These are phyloP conservation scores for Combretum micranthum DNA, from an alignment of 345 rosid genomes.

Conservation along the genomic window DNA sequence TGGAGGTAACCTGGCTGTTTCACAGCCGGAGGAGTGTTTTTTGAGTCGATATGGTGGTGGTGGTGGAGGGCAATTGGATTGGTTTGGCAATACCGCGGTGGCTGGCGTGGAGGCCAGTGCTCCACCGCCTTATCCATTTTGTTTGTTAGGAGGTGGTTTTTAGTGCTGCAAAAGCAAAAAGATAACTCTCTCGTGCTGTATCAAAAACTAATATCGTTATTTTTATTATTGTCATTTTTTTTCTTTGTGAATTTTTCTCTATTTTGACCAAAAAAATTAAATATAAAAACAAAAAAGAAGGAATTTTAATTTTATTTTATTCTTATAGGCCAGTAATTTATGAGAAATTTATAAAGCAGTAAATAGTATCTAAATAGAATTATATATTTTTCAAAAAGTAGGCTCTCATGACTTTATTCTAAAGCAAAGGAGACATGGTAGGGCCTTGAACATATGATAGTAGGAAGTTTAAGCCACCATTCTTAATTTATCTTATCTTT, in stretches of 20 bases:
- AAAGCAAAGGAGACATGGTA: too few species aligned
- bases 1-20: background rate
- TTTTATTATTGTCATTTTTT: constrained; percentile 2
- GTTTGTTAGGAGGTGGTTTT: constrained; percentile 67
- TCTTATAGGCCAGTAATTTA: too few species aligned
- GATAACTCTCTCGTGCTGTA: background rate
- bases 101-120: constrained; percentile 33
- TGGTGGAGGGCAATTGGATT: constrained; percentile 19
- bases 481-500: too few species aligned
- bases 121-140: constrained; percentile 75
- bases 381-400: too few species aligned
- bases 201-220: constrained; percentile 21
- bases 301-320: too few species aligned
- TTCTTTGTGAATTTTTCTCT: constrained; percentile 1
- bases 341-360: too few species aligned
- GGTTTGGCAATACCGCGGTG: constrained; percentile 33
- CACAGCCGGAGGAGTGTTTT: constrained; percentile 1
- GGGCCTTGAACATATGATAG: too few species aligned
- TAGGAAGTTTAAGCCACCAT: too few species aligned
- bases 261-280: too few species aligned
- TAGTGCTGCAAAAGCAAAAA: constrained; percentile 21
- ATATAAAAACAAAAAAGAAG: too few species aligned
- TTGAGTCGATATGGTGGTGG: constrained; percentile 9
- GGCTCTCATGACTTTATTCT: too few species aligned
- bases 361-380: too few species aligned